These are phyloP conservation scores for Multifurca ochricompacta DNA, from an alignment of 768 basidiomycete genomes.

Conservation along the genomic window DNA sequence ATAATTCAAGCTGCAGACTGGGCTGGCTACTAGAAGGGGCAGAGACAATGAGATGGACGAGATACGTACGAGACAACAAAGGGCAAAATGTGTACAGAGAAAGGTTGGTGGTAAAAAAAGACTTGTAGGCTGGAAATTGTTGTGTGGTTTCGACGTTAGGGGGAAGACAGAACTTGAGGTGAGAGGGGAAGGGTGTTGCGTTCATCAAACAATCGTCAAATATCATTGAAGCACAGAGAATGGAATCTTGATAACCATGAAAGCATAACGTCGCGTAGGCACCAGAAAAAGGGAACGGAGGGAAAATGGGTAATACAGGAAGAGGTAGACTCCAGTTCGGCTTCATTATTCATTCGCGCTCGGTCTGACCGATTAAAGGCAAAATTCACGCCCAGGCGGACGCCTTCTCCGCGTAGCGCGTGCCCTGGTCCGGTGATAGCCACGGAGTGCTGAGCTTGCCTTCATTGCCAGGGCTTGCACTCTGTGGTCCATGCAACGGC, in stretches of 20 bases:
- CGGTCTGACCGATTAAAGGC: background rate
- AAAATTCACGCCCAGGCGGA: slow-evolving; percentile 37
- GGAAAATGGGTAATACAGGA: slow-evolving; percentile 7
- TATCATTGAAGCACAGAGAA: slow-evolving; percentile 8
- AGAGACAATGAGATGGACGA: slow-evolving; percentile 22
- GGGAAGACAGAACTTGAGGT: background rate
- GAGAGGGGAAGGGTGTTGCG: background rate
- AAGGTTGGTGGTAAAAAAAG: slow-evolving; percentile 8
- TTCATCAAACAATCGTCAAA: slow-evolving; percentile 18
- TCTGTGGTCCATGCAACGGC: slow-evolving; percentile 41
- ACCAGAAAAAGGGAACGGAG: background rate
- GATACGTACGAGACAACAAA: slow-evolving; percentile 16
- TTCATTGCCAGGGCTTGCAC: slow-evolving; percentile 51
- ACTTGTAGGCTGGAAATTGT: slow-evolving; percentile 12
- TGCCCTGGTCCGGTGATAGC: slow-evolving; percentile 34
- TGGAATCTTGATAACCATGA: slow-evolving; percentile 1
- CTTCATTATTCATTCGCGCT: slow-evolving; percentile 3
- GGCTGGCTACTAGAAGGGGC: slow-evolving; percentile 27
- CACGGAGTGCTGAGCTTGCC: slow-evolving; percentile 51
- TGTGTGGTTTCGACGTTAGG: slow-evolving; percentile 8
- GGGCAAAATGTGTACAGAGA: slow-evolving; percentile 15
- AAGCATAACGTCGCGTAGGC: slow-evolving; percentile 16
- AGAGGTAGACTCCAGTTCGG: background rate
- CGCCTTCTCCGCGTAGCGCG: slow-evolving; percentile 45
- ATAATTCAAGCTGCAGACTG: slow-evolving; percentile 30